Conservation (phyloP, 352 stramenopile genomes). For the Phytopythium boreale region DNA sequence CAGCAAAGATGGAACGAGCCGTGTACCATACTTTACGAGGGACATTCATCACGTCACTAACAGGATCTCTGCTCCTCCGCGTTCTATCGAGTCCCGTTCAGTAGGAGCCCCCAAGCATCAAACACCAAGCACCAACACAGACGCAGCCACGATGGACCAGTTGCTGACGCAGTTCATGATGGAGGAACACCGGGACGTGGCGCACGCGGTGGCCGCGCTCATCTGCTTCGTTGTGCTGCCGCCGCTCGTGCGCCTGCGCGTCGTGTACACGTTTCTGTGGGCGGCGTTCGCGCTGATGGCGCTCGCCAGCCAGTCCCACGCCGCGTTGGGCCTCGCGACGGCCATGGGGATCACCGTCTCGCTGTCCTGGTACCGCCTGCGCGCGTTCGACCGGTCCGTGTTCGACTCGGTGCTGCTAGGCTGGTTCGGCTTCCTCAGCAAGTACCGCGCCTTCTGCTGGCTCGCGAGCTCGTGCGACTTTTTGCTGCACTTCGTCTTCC, state of each 20-base stretch:
- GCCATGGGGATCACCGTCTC: constrained; percentile 27
- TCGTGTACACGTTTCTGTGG: constrained; percentile 27
- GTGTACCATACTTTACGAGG: too few relatives aligned
- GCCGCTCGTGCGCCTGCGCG: constrained; percentile 16
- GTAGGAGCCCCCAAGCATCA: too few relatives aligned
- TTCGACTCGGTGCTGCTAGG: constrained; percentile 32
- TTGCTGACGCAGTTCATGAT: neutral
- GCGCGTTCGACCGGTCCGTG: constrained; percentile 23
- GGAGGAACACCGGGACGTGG: constrained; percentile 10
- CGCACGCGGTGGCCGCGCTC: constrained; percentile 11
- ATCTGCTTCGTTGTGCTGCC: constrained; percentile 20
- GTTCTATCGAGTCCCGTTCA: neutral
- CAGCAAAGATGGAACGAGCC: too few relatives aligned
- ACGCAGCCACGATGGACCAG: neutral
- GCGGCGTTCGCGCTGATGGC: constrained; percentile 20
- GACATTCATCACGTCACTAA: too few relatives aligned
- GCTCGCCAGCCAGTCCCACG: constrained; percentile 17
- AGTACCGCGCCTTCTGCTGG: constrained; percentile 21
- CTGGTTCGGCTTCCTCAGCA: constrained; percentile 29
- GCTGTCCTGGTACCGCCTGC: constrained; percentile 32
- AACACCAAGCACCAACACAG: neutral
- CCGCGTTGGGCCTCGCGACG: constrained; percentile 24
- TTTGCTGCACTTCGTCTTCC: constrained; percentile 23
- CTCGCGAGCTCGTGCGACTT: constrained; percentile 21
- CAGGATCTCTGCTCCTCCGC: neutral